These are phyloP conservation scores for Mycena citricolor DNA, from an alignment of 1,284 basidiomycete species.

Conservation along the genomic window DNA sequence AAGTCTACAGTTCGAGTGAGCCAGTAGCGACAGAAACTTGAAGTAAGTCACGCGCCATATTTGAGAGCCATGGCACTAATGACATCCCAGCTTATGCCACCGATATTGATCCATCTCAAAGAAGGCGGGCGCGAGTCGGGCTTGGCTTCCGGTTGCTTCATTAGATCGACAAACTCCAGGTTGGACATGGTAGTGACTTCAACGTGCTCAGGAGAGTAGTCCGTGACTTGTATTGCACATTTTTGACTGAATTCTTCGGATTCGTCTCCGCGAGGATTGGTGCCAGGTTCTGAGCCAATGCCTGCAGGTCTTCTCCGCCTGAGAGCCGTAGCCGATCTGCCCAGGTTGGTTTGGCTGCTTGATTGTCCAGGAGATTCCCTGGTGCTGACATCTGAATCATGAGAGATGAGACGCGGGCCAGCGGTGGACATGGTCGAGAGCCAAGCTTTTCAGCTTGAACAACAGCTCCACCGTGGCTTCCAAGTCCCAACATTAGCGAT, in stretches of 20 bases:
- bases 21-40: neutral
- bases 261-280: slow-evolving; percentile 52
- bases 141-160: slow-evolving; percentile 42
- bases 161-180: slow-evolving; percentile 49
- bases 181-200: slow-evolving; percentile 56
- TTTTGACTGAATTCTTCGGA: slow-evolving; percentile 52
- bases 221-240: slow-evolving; percentile 62
- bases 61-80: slow-evolving; percentile 62
- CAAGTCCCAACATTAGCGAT: no score
- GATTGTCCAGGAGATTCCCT: neutral
- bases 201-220: slow-evolving; percentile 57
- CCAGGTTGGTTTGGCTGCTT: neutral
- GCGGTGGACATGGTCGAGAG: no score
- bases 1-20: slow-evolving; percentile 42
- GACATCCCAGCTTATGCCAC: slow-evolving; percentile 71
- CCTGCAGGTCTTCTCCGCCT: neutral
- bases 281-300: slow-evolving; percentile 62
- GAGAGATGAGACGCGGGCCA: no score
- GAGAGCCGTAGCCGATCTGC: neutral
- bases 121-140: slow-evolving; percentile 53
- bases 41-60: slow-evolving; percentile 45
- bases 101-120: slow-evolving; percentile 72
- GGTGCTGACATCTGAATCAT: no score
- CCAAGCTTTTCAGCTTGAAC: no score
- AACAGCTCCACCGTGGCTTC: no score